phyloP scores from a whole-genome alignment of 2,329 filamentous ascomycete genomes.

The Alternaria sp. region DNA sequence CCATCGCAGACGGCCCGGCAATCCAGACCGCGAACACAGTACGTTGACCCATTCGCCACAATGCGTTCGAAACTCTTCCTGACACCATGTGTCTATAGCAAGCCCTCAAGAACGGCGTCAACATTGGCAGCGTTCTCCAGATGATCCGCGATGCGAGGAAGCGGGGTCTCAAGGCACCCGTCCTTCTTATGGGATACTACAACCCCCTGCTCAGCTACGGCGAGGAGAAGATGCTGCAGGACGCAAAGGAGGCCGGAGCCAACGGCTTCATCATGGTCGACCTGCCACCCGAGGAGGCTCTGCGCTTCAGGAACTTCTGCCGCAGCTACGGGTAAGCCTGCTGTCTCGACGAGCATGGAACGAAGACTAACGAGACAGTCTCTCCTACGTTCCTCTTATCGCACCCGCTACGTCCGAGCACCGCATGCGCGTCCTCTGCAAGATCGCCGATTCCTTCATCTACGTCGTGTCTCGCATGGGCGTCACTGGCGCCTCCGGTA shows the following conservation, averaged over 20 bases:
- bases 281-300: conserved; percentile 92
- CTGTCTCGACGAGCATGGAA: neutral
- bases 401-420: conserved; percentile 91
- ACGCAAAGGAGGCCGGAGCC: conserved; percentile 83
- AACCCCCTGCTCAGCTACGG: conserved; percentile 95
- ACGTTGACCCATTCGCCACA: conserved; percentile 48
- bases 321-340: conserved; percentile 73
- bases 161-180: conserved; percentile 79
- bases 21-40: conserved; percentile 95
- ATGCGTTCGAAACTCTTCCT: conserved; percentile 17
- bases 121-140: conserved; percentile 77
- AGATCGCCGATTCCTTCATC: conserved; percentile 97
- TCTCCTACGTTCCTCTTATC: conserved; percentile 97
- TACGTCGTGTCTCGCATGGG: conserved; percentile 98
- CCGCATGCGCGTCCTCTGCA: conserved; percentile 94
- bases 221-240: conserved; percentile 85
- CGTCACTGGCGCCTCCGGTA: conserved; percentile 89
- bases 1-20: conserved; percentile 95
- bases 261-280: conserved; percentile 99
- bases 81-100: conserved; percentile 51
- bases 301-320: conserved; percentile 89
- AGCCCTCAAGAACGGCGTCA: conserved; percentile 89
- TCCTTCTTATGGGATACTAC: conserved; percentile 98
- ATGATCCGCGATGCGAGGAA: conserved; percentile 84
- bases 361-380: conserved; percentile 55